Evolutionary conservation across 768 basidiomycete species (phyloP), one percentile per base, ranked within the genome.

Genomic region (Suillus tomentosus): DNA sequence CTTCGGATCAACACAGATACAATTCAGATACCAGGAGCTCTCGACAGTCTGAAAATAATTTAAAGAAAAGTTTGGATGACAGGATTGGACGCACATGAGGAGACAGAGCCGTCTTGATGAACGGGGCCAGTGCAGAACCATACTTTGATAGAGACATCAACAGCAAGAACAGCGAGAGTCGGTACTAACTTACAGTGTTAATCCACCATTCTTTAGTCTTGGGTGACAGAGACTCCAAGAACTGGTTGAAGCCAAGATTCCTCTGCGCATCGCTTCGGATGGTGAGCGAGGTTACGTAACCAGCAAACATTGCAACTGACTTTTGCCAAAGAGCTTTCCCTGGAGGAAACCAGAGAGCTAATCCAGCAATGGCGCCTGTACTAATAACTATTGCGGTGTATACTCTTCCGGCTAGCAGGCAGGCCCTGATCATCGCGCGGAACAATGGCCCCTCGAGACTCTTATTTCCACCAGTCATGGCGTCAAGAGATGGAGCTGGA

Each of bases 331-430:
- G 50, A 27, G 8, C 24, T 51, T 27, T 15, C 15, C 50, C 50
- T 27, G 50, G 50, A 51, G 50, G 24, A 51, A 51, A 51, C 24
- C 50, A 51, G 50, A 51, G 50, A 51, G 50, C 50, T 27, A 51
- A 27, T 51, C 50, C 50, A 51, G 48, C 48, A 7, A 50, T 24
- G 48, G 48, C 48, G 1, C 51, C 17, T 5, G 45, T 47, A 47
- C 6, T 0, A 3, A 13, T 13, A 13, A 22, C 31, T 34, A 27
- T 19, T 5, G 51, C 51, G 17, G 19, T 31, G 31, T 34, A 53
- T 19, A 53, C 31, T 53, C 19, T 19, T 53, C 51, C 51, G 5
- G 10, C 51, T 11, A 31, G 27, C 10, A 10, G 31, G 17, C 51
- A 53, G 27, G 51, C 51, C 17, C 27, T 53, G 51, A 53, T 53